phyloP scores from a whole-genome alignment of 2,329 filamentous ascomycete species.

The Talaromyces sp. region DNA sequence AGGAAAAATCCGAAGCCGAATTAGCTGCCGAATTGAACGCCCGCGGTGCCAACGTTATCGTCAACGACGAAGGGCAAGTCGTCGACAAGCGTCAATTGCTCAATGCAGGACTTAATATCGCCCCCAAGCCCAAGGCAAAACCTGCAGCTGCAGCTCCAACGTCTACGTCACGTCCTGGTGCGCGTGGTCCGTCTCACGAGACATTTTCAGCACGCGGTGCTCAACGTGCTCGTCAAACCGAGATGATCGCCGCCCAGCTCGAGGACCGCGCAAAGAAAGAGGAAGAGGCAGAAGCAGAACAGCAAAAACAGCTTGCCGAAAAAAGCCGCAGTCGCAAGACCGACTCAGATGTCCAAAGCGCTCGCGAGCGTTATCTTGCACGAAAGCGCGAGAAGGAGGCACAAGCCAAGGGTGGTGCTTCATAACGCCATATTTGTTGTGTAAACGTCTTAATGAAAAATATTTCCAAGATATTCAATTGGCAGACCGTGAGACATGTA shows the following conservation, averaged over 20 bases:
- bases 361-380: constrained; percentile 56
- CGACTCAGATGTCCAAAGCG: constrained; percentile 51
- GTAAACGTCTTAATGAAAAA: background rate
- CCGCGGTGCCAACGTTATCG: constrained; percentile 45
- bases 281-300: constrained; percentile 52
- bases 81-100: constrained; percentile 60
- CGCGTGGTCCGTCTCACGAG: constrained; percentile 18
- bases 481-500: background rate
- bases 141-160: background rate
- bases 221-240: constrained; percentile 51
- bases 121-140: constrained; percentile 42
- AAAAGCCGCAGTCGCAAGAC: constrained; percentile 55
- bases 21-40: constrained; percentile 51
- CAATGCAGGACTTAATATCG: constrained; percentile 56
- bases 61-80: constrained; percentile 61
- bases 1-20: constrained; percentile 45
- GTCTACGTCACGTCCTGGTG: constrained; percentile 14
- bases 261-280: constrained; percentile 51
- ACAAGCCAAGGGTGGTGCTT: constrained; percentile 3
- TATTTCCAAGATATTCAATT: background rate
- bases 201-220: constrained; percentile 34
- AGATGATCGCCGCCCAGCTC: constrained; percentile 56
- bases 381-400: constrained; percentile 49
- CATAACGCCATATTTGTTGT: background rate
- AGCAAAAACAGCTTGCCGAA: constrained; percentile 48